Evolutionary conservation across 805 yeast genomes (phyloP), one percentile per base, ranked within the genome.

Genomic region (Sungouiella thailandica): DNA sequence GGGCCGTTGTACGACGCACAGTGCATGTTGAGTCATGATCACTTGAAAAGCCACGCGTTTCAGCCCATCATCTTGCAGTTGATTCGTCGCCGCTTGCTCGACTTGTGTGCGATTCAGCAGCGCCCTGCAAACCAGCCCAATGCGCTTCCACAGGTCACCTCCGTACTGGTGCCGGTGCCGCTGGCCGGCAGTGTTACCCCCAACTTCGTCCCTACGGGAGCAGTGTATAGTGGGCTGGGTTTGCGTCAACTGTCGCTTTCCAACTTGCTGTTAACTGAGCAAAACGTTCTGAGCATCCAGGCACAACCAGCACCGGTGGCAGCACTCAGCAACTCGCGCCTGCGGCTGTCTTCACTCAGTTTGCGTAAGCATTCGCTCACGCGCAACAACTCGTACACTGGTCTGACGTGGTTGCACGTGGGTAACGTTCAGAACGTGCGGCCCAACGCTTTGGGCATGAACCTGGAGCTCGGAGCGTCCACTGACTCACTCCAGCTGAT

Each of bases 301-400:
- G 40, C 40, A 18, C 13, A 34, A 14, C 7, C 34, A 12, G 34
- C 32, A 18, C 28, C 38, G 8, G 35, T 33, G 20, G 45, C 34
- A 11, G 42, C 46, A 9, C 42, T 41, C 11, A 43, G 37, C 18
- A 43, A 36, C 4, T 35, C 48, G n/a, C 50, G 68, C 31, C 62
- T 68, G 32, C 50, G 67, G 20, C 53, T 61, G 17, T 56, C 67
- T 6, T 57, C 64, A 5, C 41, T 65, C 34, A 62, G 50, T 43
- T 55, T 65, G 41, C 52, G 72, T 29, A 66, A 65, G 41, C 72
- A 66, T 41, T 62, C 69, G 9, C 57, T 66, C 29, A 64, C 71
- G 1, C 50, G 72, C 43, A 66, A 65, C 41, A 64, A 64, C 42
- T 61, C 69, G 8, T 52, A 50, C 32, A 49, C 49, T 28, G 56